A percentile compares a stretch with the other conserved stretches of the same genome.
Evolutionary conservation across 495 filamentous ascomycete genomes (phyloP).

Genomic region (Cenococcum geophilum): DNA sequence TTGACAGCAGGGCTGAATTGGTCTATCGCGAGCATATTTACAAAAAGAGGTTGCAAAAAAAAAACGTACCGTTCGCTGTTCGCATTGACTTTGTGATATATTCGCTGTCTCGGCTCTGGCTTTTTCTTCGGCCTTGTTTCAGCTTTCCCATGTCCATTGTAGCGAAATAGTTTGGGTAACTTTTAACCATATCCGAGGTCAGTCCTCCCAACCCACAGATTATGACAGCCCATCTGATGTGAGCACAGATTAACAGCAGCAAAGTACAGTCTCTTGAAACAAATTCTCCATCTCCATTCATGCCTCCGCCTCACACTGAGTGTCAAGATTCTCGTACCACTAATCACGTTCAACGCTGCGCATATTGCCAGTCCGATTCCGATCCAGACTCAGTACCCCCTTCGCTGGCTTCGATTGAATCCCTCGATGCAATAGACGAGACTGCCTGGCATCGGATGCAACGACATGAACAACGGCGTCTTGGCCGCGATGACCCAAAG

Average conservation of each 20-base stretch:
- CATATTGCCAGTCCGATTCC: not conserved
- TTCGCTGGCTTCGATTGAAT: not conserved
- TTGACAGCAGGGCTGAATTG: slow-evolving; percentile 25
- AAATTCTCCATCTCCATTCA: slow-evolving; percentile 8
- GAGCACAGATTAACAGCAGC: not conserved
- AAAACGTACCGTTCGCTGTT: slow-evolving; percentile 6
- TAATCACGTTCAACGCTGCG: not conserved
- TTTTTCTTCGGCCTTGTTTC: not conserved
- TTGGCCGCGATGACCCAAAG: not conserved
- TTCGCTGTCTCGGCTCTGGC: not conserved
- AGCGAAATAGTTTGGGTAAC: too few species aligned
- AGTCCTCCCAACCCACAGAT: too few species aligned
- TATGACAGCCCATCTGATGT: not conserved
- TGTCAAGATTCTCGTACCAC: not conserved
- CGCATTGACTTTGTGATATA: not conserved
- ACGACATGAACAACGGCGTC: not conserved
- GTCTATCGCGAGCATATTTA: slow-evolving; percentile 30
- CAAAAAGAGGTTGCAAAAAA: slow-evolving; percentile 17
- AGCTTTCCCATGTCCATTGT: too few species aligned
- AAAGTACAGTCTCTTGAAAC: not conserved
- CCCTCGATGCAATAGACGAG: not conserved
- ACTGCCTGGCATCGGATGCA: not conserved
- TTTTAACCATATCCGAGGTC: too few species aligned
- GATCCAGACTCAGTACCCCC: not conserved
- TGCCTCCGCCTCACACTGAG: not conserved